These are phyloP conservation scores for Aspergillus campestris DNA, from an alignment of 495 filamentous ascomycete species.

Conservation along the genomic window DNA sequence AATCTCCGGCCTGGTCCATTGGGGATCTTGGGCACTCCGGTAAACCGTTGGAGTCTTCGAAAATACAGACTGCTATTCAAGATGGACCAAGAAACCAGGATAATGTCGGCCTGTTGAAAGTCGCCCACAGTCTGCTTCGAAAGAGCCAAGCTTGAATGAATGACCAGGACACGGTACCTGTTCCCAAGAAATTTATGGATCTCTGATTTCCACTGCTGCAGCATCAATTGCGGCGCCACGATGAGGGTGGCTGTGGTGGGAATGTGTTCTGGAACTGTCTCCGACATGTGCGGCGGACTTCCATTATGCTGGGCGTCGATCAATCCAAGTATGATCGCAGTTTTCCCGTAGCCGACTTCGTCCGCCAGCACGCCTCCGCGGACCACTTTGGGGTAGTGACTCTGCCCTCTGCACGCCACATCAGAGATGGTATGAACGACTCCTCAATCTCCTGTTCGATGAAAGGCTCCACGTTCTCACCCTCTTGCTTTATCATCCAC, in stretches of 20 bases:
- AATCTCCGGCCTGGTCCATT: too few relatives aligned
- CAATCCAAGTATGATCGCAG: constrained; percentile 59
- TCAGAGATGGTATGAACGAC: constrained; percentile 45
- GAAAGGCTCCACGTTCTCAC: constrained; percentile 36
- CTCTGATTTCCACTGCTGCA: constrained; percentile 60
- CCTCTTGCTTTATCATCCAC: constrained; percentile 64
- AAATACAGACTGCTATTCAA: constrained; percentile 42
- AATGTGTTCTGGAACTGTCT: constrained; percentile 24
- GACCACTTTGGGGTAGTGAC: constrained; percentile 30
- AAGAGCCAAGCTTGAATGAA: constrained; percentile 25
- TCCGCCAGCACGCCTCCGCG: constrained; percentile 69
- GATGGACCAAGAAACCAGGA: constrained; percentile 45
- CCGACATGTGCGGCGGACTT: neutral
- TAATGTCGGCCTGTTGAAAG: constrained; percentile 44
- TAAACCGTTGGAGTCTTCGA: constrained; percentile 40
- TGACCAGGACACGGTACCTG: constrained; percentile 32
- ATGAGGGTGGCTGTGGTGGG: constrained; percentile 60
- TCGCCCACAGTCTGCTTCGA: constrained; percentile 23
- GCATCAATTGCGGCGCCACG: constrained; percentile 53
- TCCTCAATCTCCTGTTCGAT: constrained; percentile 63
- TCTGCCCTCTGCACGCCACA: constrained; percentile 54
- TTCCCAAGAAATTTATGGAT: constrained; percentile 47
- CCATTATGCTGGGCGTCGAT: constrained; percentile 40
- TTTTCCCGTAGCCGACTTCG: constrained; percentile 78
- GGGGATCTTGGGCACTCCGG: constrained; percentile 38